phyloP scores from a whole-genome alignment of 1,139 yeast genomes.

The Taphrina pruni region DNA sequence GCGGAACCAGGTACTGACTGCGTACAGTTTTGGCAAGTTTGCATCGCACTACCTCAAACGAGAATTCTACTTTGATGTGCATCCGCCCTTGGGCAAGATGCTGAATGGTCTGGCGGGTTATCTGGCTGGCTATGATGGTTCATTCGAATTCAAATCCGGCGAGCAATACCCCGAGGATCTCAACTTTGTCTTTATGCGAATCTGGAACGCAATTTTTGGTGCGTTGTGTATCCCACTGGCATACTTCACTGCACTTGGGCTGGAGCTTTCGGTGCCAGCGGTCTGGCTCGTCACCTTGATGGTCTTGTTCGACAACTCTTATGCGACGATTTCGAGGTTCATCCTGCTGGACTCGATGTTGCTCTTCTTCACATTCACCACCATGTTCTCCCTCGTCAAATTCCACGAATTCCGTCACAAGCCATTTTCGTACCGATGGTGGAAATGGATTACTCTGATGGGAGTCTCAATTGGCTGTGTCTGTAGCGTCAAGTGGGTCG shows the following conservation, averaged over 20 bases:
- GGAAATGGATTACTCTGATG: conserved; percentile 82
- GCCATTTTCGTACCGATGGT: conserved; percentile 82
- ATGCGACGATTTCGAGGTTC: conserved; percentile 87
- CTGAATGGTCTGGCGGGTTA: conserved; percentile 93
- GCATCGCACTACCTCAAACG: conserved; percentile 92
- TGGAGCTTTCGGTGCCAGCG: conserved; percentile 78
- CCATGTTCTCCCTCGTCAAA: conserved; percentile 75
- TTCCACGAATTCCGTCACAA: conserved; percentile 73
- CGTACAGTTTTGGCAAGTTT: conserved; percentile 74
- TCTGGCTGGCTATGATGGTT: conserved; percentile 92
- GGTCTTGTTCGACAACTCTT: conserved; percentile 73
- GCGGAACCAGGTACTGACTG: conserved; percentile 45
- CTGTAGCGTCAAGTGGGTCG: conserved; percentile 89
- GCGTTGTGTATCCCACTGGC: conserved; percentile 92
- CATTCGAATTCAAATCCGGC: conserved; percentile 93
- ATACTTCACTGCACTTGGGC: conserved; percentile 84
- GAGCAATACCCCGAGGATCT: conserved; percentile 81
- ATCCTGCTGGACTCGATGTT: conserved; percentile 96
- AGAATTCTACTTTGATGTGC: conserved; percentile 96
- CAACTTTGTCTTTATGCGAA: conserved; percentile 88
- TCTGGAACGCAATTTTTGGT: conserved; percentile 89
- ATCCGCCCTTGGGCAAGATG: conserved; percentile 98
- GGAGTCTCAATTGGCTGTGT: conserved; percentile 92
- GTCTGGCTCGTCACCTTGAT: conserved; percentile 82
- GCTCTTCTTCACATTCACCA: conserved; percentile 84